Percentiles rank a stretch among this genome's conserved stretches.
Evolutionary conservation across 148 eudicot species (phyloP).

Genomic region (Vaccinium macrocarpon): DNA sequence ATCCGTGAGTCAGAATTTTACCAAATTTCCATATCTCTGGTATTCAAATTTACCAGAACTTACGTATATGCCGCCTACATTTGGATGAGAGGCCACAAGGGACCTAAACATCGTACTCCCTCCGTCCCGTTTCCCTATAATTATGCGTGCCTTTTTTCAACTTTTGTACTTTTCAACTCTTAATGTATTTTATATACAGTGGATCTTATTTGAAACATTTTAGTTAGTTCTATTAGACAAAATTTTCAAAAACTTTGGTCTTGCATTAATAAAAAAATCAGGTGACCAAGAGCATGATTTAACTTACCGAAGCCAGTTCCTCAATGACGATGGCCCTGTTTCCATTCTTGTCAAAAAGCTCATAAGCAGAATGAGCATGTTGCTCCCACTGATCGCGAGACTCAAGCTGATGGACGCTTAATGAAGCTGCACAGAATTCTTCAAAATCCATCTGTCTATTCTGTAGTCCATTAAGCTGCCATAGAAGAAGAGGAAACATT

Average conservation of each 20-base stretch:
- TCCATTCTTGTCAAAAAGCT: constrained; percentile 90
- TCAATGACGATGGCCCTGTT: constrained; percentile 84
- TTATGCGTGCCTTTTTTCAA: no score
- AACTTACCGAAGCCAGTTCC: constrained; percentile 86
- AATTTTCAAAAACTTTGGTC: neutral
- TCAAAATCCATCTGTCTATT: constrained; percentile 88
- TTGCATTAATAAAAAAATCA: neutral
- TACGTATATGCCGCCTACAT: neutral
- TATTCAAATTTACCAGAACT: neutral
- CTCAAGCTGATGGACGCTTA: constrained; percentile 89
- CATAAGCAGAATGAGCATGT: constrained; percentile 89
- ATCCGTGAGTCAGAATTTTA: neutral
- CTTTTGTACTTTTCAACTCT: no score
- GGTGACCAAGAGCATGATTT: neutral
- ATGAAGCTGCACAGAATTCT: constrained; percentile 89
- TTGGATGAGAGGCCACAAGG: neutral
- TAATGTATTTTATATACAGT: no score
- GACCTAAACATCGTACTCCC: neutral
- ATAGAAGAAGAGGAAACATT: neutral
- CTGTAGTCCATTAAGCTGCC: constrained; percentile 80
- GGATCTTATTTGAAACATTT: no score
- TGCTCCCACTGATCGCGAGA: constrained; percentile 92
- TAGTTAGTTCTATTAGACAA: no score
- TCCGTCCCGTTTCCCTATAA: no score
- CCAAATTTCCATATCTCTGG: neutral